Evolutionary conservation across 768 basidiomycete genomes (phyloP), one percentile per base, ranked within the genome.

Genomic region (Leccinum sublutescens): DNA sequence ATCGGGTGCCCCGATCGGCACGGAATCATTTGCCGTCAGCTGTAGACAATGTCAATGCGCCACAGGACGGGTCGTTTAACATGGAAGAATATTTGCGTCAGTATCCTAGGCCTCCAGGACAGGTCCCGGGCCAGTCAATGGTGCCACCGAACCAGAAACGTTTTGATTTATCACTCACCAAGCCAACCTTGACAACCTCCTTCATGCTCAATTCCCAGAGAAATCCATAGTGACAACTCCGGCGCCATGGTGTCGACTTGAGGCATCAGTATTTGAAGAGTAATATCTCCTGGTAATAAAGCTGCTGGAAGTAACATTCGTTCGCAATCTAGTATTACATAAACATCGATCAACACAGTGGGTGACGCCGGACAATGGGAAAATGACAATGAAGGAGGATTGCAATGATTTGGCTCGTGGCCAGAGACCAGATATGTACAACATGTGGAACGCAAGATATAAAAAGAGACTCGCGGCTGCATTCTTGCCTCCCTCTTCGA

Each of bases 221-320:
- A 43, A 95, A 21, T 79, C 50, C 81, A 79, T 62, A 88, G 78
- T 0, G 85, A 82, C 1, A 94, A 72, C 19, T 86, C 80, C 0
- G 86, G 86, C 0, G 87, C 79, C 17, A 95, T 78, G 49, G 81
- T 80, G 91, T 89, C 11, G 89, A 89, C 64, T 81, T 85, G 34
- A 83, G 81, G 64, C 95, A 95, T 71, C 93, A 88, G 79, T 48
- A 95, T 92, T 70, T 94, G 93, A 6, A 91, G 78, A 11, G 83
- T 84, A 34, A 95, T 90, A 65, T 95, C 93, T 33, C 91, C 91
- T 0, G 93, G 93, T 62, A 91, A 78, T 72, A 88, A 85, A 11
- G 88, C 89, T 89, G 60, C 23, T 57, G 34, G 19, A 34, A 45
- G 50, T 5, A 57, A 52, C 48, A 58, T 58, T 17, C 29, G 64